These are phyloP conservation scores for Phyllosticta capitalensis DNA, from an alignment of 2,329 filamentous ascomycete genomes.

Conservation along the genomic window DNA sequence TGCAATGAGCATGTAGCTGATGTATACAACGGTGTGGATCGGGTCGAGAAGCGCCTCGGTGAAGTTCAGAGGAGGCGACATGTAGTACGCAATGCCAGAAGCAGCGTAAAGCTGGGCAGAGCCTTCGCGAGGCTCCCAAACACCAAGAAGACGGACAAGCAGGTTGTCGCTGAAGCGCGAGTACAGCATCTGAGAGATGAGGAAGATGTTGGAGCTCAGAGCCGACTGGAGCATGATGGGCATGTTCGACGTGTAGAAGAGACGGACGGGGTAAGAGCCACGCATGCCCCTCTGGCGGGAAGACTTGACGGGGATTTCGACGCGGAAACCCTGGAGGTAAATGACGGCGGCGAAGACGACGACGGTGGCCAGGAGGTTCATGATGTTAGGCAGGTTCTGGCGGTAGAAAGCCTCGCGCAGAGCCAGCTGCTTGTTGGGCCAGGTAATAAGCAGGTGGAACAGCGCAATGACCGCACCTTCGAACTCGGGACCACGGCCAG, in stretches of 20 bases:
- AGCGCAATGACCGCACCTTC: conserved; percentile 97
- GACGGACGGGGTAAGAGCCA: conserved; percentile 93
- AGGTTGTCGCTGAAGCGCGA: conserved; percentile 98
- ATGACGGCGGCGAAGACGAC: conserved; percentile 94
- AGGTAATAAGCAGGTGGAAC: conserved; percentile 95
- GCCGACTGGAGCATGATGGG: conserved; percentile 99
- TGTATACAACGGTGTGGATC: conserved; percentile 91
- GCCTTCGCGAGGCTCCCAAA: conserved; percentile 96
- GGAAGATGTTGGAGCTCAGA: conserved; percentile 96
- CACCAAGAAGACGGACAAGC: conserved; percentile 90
- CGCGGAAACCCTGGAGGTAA: conserved; percentile 98
- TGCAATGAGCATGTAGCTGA: conserved; percentile 94
- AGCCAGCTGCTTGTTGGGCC: conserved; percentile 98
- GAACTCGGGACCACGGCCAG: conserved; percentile 95
- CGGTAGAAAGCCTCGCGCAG: conserved; percentile 98
- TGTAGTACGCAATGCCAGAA: conserved; percentile 97
- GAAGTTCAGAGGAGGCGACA: conserved; percentile 97
- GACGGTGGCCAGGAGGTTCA: conserved; percentile 92
- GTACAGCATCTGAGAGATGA: conserved; percentile 99
- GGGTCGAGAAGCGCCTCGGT: conserved; percentile 94
- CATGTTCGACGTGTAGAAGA: conserved; percentile 99
- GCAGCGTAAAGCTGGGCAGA: conserved; percentile 90
- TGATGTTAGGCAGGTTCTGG: conserved; percentile 98
- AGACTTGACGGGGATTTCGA: conserved; percentile 99
- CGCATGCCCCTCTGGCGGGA: conserved; percentile 97